Conservation (phyloP, 768 basidiomycete species). For the Naematelia encephala region DNA sequence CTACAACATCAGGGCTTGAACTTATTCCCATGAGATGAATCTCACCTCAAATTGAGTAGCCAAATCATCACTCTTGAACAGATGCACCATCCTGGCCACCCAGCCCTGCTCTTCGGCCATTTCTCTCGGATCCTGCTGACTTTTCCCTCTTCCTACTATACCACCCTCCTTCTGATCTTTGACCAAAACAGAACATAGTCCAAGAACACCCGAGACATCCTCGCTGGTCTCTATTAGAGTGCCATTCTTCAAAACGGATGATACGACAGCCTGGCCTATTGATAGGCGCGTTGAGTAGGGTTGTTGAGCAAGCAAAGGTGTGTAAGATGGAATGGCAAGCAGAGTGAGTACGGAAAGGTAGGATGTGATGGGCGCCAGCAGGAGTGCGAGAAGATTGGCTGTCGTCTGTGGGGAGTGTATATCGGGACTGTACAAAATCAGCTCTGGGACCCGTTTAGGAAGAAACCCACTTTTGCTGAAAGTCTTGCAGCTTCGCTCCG, state of each 20-base stretch:
- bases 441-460: neutral
- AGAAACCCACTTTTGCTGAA: constrained; percentile 65
- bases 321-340: constrained; percentile 90
- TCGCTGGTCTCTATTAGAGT: constrained; percentile 90
- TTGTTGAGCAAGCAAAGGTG: constrained; percentile 75
- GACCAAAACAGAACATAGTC: constrained; percentile 86
- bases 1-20: constrained; percentile 52
- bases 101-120: constrained; percentile 98
- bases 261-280: constrained; percentile 90
- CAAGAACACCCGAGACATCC: constrained; percentile 89
- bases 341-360: constrained; percentile 95
- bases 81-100: constrained; percentile 96
- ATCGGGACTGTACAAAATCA: constrained; percentile 63
- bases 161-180: constrained; percentile 62
- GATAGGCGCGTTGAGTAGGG: constrained; percentile 85
- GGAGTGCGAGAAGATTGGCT: constrained; percentile 81
- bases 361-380: constrained; percentile 90
- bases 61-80: constrained; percentile 83
- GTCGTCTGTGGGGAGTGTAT: constrained; percentile 83
- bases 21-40: constrained; percentile 4
- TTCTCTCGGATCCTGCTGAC: constrained; percentile 71
- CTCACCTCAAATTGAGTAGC: constrained; percentile 84
- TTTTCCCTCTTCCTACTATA: constrained; percentile 51
- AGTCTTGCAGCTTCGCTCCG: constrained; percentile 78
- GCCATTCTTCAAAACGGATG: constrained; percentile 92